Evolutionary conservation across 371 early-diverging fungal species (phyloP).

Genomic region (Mucor saturninus): DNA sequence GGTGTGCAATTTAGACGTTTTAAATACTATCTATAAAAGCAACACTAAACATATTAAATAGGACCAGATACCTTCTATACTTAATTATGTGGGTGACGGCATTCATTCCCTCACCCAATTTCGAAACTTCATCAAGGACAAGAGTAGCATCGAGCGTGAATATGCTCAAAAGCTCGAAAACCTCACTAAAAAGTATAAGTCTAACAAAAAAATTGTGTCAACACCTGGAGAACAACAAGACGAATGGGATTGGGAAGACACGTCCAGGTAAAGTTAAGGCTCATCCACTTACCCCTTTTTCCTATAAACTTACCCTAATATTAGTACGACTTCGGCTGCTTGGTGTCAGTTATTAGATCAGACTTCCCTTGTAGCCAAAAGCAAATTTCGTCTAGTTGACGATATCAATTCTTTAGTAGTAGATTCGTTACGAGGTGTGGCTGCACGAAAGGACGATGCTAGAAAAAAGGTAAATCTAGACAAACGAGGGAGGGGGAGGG

Average conservation of each 20-base stretch:
- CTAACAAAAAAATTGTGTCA: slow-evolving; percentile 8
- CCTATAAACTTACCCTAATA: neutral
- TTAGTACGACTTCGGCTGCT: slow-evolving; percentile 23
- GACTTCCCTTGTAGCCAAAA: slow-evolving; percentile 62
- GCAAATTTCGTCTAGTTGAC: slow-evolving; percentile 64
- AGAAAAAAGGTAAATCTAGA: slow-evolving; percentile 67
- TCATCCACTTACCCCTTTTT: neutral
- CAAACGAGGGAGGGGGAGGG: neutral
- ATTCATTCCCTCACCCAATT: slow-evolving; percentile 69
- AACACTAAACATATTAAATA: slow-evolving; percentile 16
- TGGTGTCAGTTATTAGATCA: slow-evolving; percentile 68
- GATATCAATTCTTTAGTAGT: slow-evolving; percentile 51
- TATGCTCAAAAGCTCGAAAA: slow-evolving; percentile 76
- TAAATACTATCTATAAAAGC: too few relatives aligned
- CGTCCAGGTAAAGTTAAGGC: slow-evolving; percentile 31
- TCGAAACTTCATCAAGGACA: slow-evolving; percentile 77
- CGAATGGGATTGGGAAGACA: slow-evolving; percentile 44
- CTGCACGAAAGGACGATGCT: slow-evolving; percentile 70
- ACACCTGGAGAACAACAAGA: slow-evolving; percentile 24
- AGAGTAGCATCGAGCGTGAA: slow-evolving; percentile 75
- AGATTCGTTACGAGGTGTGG: slow-evolving; percentile 63
- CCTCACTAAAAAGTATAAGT: slow-evolving; percentile 66
- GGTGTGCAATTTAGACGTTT: neutral
- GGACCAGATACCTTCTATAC: slow-evolving; percentile 65
- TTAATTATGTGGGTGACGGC: slow-evolving; percentile 63